phyloP scores from a whole-genome alignment of 2,329 filamentous ascomycete species.

The Aspergillus awamori region DNA sequence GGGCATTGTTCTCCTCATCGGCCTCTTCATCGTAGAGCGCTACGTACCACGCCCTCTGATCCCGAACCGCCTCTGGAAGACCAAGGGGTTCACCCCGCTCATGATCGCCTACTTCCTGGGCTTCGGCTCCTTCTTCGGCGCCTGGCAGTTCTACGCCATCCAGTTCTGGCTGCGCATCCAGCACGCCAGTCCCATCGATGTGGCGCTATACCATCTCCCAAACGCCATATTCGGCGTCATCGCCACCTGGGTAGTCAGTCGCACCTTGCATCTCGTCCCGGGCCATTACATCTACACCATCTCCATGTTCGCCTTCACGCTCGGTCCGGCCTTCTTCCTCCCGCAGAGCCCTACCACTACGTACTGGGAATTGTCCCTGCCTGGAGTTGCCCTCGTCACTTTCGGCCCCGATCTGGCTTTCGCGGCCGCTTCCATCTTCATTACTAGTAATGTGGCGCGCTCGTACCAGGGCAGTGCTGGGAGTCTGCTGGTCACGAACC shows the following conservation, averaged over 20 bases:
- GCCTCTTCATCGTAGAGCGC: conserved; percentile 53
- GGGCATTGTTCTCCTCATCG: conserved; percentile 49
- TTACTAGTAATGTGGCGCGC: conserved; percentile 51
- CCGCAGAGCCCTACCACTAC: conserved; percentile 44
- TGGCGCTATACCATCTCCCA: conserved; percentile 50
- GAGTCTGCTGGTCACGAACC: conserved; percentile 51
- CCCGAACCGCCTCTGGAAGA: conserved; percentile 48
- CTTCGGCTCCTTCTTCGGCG: conserved; percentile 49
- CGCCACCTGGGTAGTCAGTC: conserved; percentile 51
- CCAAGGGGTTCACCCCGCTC: conserved; percentile 47
- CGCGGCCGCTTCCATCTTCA: conserved; percentile 54
- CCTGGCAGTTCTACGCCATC: conserved; percentile 45
- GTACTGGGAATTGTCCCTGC: conserved; percentile 52
- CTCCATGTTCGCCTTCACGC: conserved; percentile 46
- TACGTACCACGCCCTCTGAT: conserved; percentile 50
- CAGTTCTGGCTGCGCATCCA: conserved; percentile 47
- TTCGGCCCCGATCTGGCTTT: conserved; percentile 54
- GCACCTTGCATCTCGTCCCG: conserved; percentile 50
- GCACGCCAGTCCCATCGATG: conserved; percentile 42
- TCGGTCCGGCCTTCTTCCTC: conserved; percentile 46
- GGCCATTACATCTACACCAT: conserved; percentile 52
- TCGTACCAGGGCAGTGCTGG: conserved; percentile 53
- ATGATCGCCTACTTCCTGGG: conserved; percentile 50
- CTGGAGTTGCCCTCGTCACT: conserved; percentile 49
- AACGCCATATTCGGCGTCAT: conserved; percentile 51